phyloP scores from a whole-genome alignment of 2,329 filamentous ascomycete genomes.

The Metarhizium album region DNA sequence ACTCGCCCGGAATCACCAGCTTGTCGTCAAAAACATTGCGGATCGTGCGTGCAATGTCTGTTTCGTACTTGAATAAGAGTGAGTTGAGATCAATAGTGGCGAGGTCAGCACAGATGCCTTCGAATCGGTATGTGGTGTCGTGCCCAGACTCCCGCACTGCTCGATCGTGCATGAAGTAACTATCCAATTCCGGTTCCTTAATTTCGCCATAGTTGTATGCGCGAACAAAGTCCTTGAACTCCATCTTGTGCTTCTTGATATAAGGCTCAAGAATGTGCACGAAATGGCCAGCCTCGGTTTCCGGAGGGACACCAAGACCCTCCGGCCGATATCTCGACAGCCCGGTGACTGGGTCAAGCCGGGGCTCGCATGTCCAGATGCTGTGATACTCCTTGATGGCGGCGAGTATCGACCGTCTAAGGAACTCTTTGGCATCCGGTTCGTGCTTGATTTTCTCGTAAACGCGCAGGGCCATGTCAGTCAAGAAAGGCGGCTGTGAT shows the following conservation, averaged over 20 bases:
- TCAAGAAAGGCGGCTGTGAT: conserved; percentile 93
- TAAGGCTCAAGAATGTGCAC: conserved; percentile 74
- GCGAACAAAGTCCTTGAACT: conserved; percentile 71
- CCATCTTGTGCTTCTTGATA: conserved; percentile 71
- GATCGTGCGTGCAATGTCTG: conserved; percentile 81
- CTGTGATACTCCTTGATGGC: conserved; percentile 95
- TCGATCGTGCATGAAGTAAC: conserved; percentile 93
- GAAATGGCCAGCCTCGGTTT: conserved; percentile 84
- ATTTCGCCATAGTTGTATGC: conserved; percentile 77
- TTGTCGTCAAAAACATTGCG: conserved; percentile 74
- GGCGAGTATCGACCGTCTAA: conserved; percentile 68
- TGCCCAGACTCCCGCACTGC: conserved; percentile 94
- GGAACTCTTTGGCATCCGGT: conserved; percentile 67
- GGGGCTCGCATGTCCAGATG: conserved; percentile 73
- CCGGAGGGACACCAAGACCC: conserved; percentile 76
- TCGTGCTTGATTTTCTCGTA: conserved; percentile 90
- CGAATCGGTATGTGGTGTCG: conserved; percentile 89
- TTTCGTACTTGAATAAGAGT: conserved; percentile 92
- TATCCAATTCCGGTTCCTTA: conserved; percentile 77
- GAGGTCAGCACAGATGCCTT: conserved; percentile 75
- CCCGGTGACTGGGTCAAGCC: conserved; percentile 65
- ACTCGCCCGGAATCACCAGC: conserved; percentile 72
- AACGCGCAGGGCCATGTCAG: conserved; percentile 90
- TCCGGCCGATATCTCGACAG: conserved; percentile 78
- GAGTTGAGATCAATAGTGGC: conserved; percentile 94